A percentile compares a stretch with the other conserved stretches of the same genome.
These are phyloP conservation scores for Glutinoglossum americanum DNA, from an alignment of 495 filamentous ascomycete species.

Conservation along the genomic window DNA sequence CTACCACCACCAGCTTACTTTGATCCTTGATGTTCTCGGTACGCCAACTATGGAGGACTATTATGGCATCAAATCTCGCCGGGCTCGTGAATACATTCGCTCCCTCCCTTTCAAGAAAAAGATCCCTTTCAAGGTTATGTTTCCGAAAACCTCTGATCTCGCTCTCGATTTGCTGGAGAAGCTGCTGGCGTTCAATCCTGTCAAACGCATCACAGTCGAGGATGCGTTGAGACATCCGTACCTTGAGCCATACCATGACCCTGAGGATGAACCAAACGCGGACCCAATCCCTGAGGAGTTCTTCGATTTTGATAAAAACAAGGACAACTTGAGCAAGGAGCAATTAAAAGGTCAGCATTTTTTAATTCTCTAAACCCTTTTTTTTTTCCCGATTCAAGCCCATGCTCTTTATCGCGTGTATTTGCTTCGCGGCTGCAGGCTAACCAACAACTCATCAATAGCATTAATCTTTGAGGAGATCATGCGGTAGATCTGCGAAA, in stretches of 20 bases:
- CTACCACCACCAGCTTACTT: constrained; percentile 95
- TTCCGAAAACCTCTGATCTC: constrained; percentile 87
- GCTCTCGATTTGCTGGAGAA: constrained; percentile 90
- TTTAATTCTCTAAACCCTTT: neutral
- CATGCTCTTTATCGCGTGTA: neutral
- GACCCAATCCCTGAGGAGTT: constrained; percentile 94
- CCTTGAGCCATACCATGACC: constrained; percentile 96
- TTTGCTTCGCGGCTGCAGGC: constrained; percentile 2
- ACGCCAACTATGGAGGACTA: constrained; percentile 99
- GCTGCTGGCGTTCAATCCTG: constrained; percentile 91
- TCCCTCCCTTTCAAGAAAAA: constrained; percentile 99
- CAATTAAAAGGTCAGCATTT: constrained; percentile 58
- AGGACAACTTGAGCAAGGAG: constrained; percentile 96
- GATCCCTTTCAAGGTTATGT: constrained; percentile 90
- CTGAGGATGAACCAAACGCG: constrained; percentile 94
- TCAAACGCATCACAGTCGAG: constrained; percentile 95
- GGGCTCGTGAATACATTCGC: constrained; percentile 95
- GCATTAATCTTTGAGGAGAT: constrained; percentile 95
- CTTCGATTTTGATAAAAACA: constrained; percentile 99
- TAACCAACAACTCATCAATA: constrained; percentile 13
- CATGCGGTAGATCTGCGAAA: constrained; percentile 45
- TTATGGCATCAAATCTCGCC: constrained; percentile 97
- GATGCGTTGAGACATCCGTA: constrained; percentile 96
- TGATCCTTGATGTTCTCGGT: constrained; percentile 93
- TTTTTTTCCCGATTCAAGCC: too few species aligned